Conservation (phyloP, 1,284 basidiomycete species). For the Tausonia pullulans region DNA sequence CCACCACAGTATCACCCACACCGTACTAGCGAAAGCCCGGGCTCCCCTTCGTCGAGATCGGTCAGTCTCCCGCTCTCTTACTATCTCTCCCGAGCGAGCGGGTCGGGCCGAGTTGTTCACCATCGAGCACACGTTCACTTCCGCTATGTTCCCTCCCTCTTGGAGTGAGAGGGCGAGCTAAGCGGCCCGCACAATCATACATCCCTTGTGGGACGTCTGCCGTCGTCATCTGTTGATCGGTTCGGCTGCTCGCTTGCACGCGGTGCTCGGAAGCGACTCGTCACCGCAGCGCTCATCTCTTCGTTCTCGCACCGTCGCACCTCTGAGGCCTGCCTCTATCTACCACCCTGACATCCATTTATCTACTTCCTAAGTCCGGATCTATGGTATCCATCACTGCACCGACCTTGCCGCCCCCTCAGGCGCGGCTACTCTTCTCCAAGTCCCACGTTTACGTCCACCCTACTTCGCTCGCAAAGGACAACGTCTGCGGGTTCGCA, state of each 20-base stretch:
- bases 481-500: slow-evolving; percentile 88
- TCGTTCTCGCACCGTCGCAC: slow-evolving; percentile 33
- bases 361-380: slow-evolving; percentile 36
- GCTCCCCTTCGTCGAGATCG: slow-evolving; percentile 3
- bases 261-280: no score
- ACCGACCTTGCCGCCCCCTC: not conserved
- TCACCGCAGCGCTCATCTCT: slow-evolving; percentile 29
- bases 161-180: not conserved
- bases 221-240: no score
- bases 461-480: slow-evolving; percentile 77
- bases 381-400: slow-evolving; percentile 2
- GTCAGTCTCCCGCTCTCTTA: not conserved
- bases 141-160: not conserved
- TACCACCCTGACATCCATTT: slow-evolving; percentile 43
- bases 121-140: no score
- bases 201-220: no score
- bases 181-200: no score
- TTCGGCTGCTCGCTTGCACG: no score
- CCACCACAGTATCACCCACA: not conserved
- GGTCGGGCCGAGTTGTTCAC: no score
- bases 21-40: not conserved
- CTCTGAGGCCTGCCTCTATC: no score
- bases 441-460: slow-evolving; percentile 91
- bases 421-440: slow-evolving; percentile 55
- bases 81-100: no score